Evolutionary conservation across 495 filamentous ascomycete genomes (phyloP).

Genomic region (Cladorrhinum samala): DNA sequence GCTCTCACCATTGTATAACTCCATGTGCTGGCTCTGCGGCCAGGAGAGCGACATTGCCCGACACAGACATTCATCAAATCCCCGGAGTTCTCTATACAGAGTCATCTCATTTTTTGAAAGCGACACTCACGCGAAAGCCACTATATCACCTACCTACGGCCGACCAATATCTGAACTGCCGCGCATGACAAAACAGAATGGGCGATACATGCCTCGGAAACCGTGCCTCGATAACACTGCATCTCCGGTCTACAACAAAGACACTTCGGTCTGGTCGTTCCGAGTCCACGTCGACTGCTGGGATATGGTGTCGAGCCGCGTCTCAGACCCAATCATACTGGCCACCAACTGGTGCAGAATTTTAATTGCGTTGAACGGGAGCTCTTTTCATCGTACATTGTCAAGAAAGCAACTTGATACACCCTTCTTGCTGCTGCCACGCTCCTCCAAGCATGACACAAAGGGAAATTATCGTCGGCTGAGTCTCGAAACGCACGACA

Average conservation of each 20-base stretch:
- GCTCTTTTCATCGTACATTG: constrained; percentile 3
- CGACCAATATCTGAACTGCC: neutral
- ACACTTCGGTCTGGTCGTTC: constrained; percentile 12
- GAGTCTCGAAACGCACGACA: neutral
- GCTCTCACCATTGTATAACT: too few species aligned
- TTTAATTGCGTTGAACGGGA: constrained; percentile 15
- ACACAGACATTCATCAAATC: neutral
- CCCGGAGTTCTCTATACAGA: neutral
- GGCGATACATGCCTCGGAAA: neutral
- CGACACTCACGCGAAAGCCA: neutral
- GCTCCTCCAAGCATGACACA: neutral
- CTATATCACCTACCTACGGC: neutral
- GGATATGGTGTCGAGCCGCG: constrained; percentile 10
- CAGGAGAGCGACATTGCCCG: constrained; percentile 8
- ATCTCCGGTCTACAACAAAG: neutral
- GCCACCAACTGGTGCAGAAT: constrained; percentile 12
- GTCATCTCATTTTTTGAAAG: neutral
- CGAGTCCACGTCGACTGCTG: constrained; percentile 21
- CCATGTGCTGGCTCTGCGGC: constrained; percentile 20
- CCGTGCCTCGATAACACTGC: neutral
- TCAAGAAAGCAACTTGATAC: neutral
- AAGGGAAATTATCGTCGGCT: neutral
- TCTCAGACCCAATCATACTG: neutral
- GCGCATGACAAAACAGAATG: neutral
- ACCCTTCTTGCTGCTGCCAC: neutral